Evolutionary conservation across 108 stramenopile species (phyloP), one percentile per base, ranked within the genome.

Genomic region (Skeletonema costatum): DNA sequence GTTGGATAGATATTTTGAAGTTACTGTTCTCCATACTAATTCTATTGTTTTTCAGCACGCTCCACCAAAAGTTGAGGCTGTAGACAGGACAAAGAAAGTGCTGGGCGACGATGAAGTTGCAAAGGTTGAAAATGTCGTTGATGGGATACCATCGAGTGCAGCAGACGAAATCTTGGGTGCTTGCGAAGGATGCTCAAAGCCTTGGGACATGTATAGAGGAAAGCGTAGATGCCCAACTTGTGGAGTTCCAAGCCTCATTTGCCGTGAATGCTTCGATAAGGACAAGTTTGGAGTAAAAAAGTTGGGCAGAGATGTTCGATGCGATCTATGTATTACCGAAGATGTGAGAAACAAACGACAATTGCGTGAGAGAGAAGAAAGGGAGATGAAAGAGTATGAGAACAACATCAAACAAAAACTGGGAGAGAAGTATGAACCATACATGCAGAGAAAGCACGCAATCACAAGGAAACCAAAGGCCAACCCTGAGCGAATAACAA

Each of bases 181-280:
- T 32, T 97, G 96, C 76, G 93, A 94, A 72, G 87, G 87, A 17
- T 97, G 96, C 70, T 71, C 30, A 8, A 90, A 91, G 63, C 88
- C 93, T 11, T 97, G 96, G 96, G 96, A 97, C 66, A 93, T 84
- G 90, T 97, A 93, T 66, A 79, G 92, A n/a, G 96, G 96, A 9
- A 97, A 97, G 61, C 85, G 93, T 11, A 83, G 93, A 53, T 97
- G 96, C 74, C 91, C 92, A 14, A 94, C 94, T 1, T 97, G 96
- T 83, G 94, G 94, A 41, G 96, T 97, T 13, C 96, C 96, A 9
- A 81, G 82, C 36, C 78, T 97, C 32, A 89, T 95, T 33, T 97
- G 96, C 53, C 73, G 76, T 10, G 89, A 92, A 33, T 96, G 95
- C 73, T 84, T 88, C 46, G 89, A 92, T 12, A 76, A 80, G 35